Evolutionary conservation across 2,329 filamentous ascomycete species (phyloP).

Genomic region (Aspergillus sp.): DNA sequence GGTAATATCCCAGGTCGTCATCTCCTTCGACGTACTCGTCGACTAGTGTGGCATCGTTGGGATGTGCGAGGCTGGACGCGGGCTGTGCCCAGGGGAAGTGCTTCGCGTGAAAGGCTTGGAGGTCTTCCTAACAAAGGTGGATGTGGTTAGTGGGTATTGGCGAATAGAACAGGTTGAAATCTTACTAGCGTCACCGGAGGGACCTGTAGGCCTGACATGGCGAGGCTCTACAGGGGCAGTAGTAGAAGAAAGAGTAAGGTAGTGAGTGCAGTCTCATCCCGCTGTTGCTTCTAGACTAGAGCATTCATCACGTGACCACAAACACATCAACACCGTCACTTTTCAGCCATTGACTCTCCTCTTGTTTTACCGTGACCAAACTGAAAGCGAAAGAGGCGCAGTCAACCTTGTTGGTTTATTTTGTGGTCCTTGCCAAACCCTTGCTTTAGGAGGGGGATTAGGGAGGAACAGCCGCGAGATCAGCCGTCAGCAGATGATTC

Average conservation of each 20-base stretch:
- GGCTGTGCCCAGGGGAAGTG: conserved; percentile 51
- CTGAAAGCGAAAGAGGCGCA: too few species aligned
- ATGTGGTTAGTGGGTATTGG: background rate
- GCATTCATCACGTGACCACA: too few species aligned
- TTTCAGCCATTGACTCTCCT: too few species aligned
- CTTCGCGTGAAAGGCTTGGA: conserved; percentile 55
- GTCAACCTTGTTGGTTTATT: too few species aligned
- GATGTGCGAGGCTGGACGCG: background rate
- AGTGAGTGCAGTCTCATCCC: background rate
- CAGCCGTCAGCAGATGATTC: too few species aligned
- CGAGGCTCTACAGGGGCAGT: background rate
- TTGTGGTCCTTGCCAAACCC: too few species aligned
- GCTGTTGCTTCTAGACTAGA: background rate
- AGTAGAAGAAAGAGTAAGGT: background rate
- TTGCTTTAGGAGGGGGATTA: too few species aligned
- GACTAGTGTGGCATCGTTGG: background rate
- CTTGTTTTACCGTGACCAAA: too few species aligned
- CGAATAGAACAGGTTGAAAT: background rate
- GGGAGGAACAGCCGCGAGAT: too few species aligned
- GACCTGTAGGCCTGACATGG: conserved; percentile 22
- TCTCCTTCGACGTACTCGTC: conserved; percentile 28
- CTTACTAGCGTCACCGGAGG: conserved; percentile 37
- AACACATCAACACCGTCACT: too few species aligned
- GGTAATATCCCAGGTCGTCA: conserved; percentile 76
- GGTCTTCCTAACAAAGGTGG: conserved; percentile 51